phyloP scores from a whole-genome alignment of 257 asterid species.

The Nemophila menziesii region DNA sequence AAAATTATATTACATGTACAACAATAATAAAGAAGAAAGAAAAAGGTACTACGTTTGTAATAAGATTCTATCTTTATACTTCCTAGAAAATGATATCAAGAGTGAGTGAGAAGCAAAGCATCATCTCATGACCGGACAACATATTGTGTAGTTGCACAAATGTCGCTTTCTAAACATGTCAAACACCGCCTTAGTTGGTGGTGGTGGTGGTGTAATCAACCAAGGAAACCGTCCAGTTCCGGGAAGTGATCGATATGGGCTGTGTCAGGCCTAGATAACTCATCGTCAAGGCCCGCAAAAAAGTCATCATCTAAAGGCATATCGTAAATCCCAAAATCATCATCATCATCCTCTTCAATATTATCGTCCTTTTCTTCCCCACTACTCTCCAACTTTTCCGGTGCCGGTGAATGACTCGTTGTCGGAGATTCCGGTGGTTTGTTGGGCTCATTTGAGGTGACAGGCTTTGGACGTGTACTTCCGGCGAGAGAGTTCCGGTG shows the following conservation, averaged over 20 bases:
- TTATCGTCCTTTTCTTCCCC: slow-evolving; percentile 15
- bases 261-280: slow-evolving; percentile 26
- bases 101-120: slow-evolving; percentile 59
- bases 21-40: slow-evolving; percentile 6
- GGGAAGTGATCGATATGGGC: slow-evolving; percentile 20
- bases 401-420: slow-evolving; percentile 24
- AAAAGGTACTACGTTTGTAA: slow-evolving; percentile 13
- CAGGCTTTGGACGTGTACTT: slow-evolving; percentile 54
- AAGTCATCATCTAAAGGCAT: slow-evolving; percentile 38
- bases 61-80: slow-evolving; percentile 39
- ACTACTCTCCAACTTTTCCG: slow-evolving; percentile 38
- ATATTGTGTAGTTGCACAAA: too few relatives aligned
- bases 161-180: slow-evolving; percentile 18
- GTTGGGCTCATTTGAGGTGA: slow-evolving; percentile 24
- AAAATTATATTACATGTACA: slow-evolving; percentile 19
- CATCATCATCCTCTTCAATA: slow-evolving; percentile 29
- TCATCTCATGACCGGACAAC: slow-evolving; percentile 15
- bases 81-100: slow-evolving; percentile 30
- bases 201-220: slow-evolving; percentile 37
- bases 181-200: slow-evolving; percentile 51
- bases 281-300: slow-evolving; percentile 74
- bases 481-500: slow-evolving; percentile 93
- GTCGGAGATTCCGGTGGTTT: slow-evolving; percentile 35
- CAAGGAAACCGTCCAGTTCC: slow-evolving; percentile 33
- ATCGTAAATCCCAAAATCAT: slow-evolving; percentile 14